A percentile compares a stretch with the other conserved stretches of the same genome.
Evolutionary conservation across 139 green algal species (phyloP).

Genomic region (Mesotaenium endlicherianum): DNA sequence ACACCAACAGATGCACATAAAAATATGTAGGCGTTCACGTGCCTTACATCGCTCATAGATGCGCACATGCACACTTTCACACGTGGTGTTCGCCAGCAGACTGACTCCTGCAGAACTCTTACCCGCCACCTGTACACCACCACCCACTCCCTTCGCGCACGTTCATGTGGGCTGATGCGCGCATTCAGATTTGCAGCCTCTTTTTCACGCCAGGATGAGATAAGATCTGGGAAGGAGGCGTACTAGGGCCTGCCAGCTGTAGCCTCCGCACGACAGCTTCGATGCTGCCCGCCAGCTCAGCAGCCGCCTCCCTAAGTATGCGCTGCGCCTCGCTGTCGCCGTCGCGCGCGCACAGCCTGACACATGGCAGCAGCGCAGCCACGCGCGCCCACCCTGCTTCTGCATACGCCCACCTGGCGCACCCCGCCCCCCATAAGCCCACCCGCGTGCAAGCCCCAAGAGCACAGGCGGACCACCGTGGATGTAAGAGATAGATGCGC

Average conservation of each 20-base stretch:
- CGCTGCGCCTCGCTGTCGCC: background rate
- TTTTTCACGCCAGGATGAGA: background rate
- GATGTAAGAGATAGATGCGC: background rate
- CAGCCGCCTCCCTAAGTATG: constrained; percentile 9
- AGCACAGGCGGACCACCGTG: background rate
- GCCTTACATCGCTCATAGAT: too few species aligned
- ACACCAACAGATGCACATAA: background rate
- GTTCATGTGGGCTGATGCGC: background rate
- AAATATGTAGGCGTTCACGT: too few species aligned
- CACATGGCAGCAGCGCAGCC: background rate
- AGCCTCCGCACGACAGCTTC: background rate
- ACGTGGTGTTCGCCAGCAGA: too few species aligned
- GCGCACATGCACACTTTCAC: too few species aligned
- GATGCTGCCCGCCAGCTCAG: constrained; percentile 5
- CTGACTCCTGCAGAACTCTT: too few species aligned
- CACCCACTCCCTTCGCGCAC: background rate
- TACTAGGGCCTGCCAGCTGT: background rate
- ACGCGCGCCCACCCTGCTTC: constrained; percentile 2
- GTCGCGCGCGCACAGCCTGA: background rate
- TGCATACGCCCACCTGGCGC: constrained; percentile 19
- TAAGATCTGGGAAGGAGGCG: background rate
- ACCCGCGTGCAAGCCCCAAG: background rate
- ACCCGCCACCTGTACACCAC: background rate
- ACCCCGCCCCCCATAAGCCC: background rate
- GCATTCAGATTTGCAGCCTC: background rate